Evolutionary conservation across 176 grass and related monocot species (phyloP), one percentile per base, ranked within the genome.

Genomic region (Cymbopogon citratus): DNA sequence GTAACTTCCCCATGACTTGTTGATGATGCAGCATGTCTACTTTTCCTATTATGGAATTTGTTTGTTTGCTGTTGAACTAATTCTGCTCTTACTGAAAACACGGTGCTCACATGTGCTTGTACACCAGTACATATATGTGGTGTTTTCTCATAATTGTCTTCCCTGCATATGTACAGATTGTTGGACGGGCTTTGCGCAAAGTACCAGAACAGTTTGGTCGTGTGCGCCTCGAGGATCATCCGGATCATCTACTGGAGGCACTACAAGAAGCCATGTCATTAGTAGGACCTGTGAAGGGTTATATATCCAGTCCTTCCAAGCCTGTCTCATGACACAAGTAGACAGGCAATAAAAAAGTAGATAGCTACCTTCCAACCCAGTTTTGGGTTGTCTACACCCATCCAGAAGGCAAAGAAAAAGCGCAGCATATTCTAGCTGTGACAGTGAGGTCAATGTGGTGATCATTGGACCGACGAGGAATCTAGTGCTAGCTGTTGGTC

Each of bases 151-250:
- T 60, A 35, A 3, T 46, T 63, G 0, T 29, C 5, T 10, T 9
- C 1, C 12, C 7, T 77, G 59, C 8, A 10, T 63, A 25, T 63
- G 52, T 13, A 36, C 83, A 98, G 95, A 94, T 98, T 40, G 88
- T 98, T 72, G 95, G 95, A 45, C 87, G 83, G 85, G 80, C 87
- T 82, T 64, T 98, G 35, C 81, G 78, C 75, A 94, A 94, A 87
- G 44, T 92, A 81, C 70, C 78, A 0, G 38, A 71, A 34, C 11
- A 83, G 24, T 44, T 84, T 61, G 86, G 88, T 14, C 33, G 63
- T 41, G 35, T 59, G 26, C 73, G 25, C 80, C 89, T 98, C 2
- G 95, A 98, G 60, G 86, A 98, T 28, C 82, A 98, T 56, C 92
- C 86, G 1, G 86, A 84, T 51, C 79, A 84, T 83, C 86, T 98